Evolutionary conservation across 495 filamentous ascomycete species (phyloP), one percentile per base, ranked within the genome.

Genomic region (Podospora australis): DNA sequence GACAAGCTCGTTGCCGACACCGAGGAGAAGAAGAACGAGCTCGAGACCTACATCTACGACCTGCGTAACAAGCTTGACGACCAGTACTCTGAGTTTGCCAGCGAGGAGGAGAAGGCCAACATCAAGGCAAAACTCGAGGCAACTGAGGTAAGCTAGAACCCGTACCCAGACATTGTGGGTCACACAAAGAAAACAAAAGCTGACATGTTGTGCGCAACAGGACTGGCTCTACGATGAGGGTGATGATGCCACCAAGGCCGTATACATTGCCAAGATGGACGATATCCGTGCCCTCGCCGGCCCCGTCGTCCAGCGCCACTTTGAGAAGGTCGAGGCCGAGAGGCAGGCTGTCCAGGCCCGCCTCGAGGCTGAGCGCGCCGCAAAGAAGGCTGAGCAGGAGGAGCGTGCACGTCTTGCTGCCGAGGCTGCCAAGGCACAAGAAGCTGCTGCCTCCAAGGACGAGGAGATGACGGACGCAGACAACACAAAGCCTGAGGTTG

Each of bases 11-110:
- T 99, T 34, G 88, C 89, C 46, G 94, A 97, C 67, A 99, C 92
- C 19, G 92, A 97, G 63, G 88, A 97, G 74, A 94, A 92, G 79
- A 97, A 97, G 88, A 99, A 99, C 74, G 92, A 96, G 67, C 85
- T 99, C 32, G 92, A 99, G 76, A 82, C 86, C 29, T 91, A 82
- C 68, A 96, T 97, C 74, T 99, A 99, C 70, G 88, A 96, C 57
- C 76, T 94, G 60, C 83, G 90, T 53, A 88, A 88, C 72, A 96
- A 96, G 79, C 78, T 96, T 40, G 87, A 95, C 57, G 88, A 90
- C 53, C 78, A 86, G 55, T 96, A 92, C 69, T 73, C 89, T 46
- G 83, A 90, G 39, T 88, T 95, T 56, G 84, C 88, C 53, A 87
- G 73, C 59, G 92, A 97, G 0, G 88, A 95, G 7, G 92, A 97